phyloP scores from a whole-genome alignment of 148 eudicot species.

The Fagopyrum tataricum region DNA sequence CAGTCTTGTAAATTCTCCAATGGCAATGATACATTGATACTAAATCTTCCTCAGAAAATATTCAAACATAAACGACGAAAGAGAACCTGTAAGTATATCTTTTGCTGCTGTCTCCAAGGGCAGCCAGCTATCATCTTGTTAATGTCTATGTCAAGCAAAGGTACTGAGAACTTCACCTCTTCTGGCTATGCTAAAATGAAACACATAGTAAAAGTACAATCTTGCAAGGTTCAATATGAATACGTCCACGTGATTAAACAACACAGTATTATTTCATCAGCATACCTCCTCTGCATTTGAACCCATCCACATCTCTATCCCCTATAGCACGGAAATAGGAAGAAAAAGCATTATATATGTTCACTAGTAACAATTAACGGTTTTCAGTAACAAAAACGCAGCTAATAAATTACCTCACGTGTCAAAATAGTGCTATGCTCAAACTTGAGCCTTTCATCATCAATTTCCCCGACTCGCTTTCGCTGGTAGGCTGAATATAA shows the following conservation, averaged over 20 bases:
- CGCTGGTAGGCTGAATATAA: constrained; percentile 61
- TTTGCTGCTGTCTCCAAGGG: constrained; percentile 82
- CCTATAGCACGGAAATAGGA: constrained; percentile 36
- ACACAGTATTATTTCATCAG: background rate
- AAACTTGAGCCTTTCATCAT: constrained; percentile 78
- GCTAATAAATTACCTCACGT: constrained; percentile 50
- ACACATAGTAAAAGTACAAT: background rate
- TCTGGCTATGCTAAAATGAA: constrained; percentile 62
- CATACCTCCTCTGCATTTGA: constrained; percentile 77
- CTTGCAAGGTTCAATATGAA: background rate
- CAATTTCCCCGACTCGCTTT: constrained; percentile 61
- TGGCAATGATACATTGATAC: background rate
- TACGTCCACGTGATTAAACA: background rate
- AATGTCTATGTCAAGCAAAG: constrained; percentile 69
- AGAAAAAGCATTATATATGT: background rate
- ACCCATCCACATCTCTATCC: constrained; percentile 76
- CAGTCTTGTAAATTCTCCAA: background rate
- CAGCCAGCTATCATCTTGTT: constrained; percentile 60
- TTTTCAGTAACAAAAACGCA: background rate
- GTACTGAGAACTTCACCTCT: constrained; percentile 90
- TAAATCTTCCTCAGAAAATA: background rate
- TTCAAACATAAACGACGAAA: background rate
- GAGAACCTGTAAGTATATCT: constrained; percentile 73
- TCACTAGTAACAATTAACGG: background rate
- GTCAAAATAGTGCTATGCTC: constrained; percentile 76